phyloP scores from a whole-genome alignment of 495 filamentous ascomycete genomes.

The Emericellopsis terricola region DNA sequence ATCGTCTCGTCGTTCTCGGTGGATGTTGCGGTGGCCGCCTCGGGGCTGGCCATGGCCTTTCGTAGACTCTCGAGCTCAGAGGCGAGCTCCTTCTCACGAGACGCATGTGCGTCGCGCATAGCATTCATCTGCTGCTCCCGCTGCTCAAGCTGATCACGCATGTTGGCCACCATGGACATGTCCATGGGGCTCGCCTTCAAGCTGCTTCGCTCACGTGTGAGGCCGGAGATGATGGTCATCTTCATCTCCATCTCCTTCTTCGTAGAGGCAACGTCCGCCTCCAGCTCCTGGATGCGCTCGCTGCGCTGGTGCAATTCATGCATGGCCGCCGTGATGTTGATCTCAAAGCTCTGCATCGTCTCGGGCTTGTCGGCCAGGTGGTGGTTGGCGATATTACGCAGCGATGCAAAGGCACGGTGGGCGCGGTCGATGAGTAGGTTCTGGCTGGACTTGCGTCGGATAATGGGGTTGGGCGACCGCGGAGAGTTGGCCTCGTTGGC shows the following conservation, averaged over 20 bases:
- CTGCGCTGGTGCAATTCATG: conserved; percentile 76
- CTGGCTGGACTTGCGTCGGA: conserved; percentile 87
- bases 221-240: conserved; percentile 80
- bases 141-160: conserved; percentile 74
- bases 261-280: conserved; percentile 63
- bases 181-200: conserved; percentile 80
- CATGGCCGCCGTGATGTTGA: conserved; percentile 81
- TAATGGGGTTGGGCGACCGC: conserved; percentile 43
- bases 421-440: conserved; percentile 83
- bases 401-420: conserved; percentile 75
- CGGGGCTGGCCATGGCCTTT: conserved; percentile 23
- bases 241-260: conserved; percentile 95
- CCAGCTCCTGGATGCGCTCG: conserved; percentile 75
- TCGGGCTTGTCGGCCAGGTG: conserved; percentile 71
- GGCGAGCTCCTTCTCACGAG: conserved; percentile 55
- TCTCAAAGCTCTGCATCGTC: conserved; percentile 78
- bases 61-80: conserved; percentile 51
- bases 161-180: conserved; percentile 72
- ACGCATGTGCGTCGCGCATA: conserved; percentile 52
- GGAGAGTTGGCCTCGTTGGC: conserved; percentile 41
- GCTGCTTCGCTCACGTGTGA: conserved; percentile 80
- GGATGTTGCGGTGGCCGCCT: conserved; percentile 10
- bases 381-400: conserved; percentile 73
- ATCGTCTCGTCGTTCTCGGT: conserved; percentile 27
- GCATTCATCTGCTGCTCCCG: conserved; percentile 63